These are phyloP conservation scores for Diaporthe ilicicola DNA, from an alignment of 2,329 filamentous ascomycete genomes.

Conservation along the genomic window DNA sequence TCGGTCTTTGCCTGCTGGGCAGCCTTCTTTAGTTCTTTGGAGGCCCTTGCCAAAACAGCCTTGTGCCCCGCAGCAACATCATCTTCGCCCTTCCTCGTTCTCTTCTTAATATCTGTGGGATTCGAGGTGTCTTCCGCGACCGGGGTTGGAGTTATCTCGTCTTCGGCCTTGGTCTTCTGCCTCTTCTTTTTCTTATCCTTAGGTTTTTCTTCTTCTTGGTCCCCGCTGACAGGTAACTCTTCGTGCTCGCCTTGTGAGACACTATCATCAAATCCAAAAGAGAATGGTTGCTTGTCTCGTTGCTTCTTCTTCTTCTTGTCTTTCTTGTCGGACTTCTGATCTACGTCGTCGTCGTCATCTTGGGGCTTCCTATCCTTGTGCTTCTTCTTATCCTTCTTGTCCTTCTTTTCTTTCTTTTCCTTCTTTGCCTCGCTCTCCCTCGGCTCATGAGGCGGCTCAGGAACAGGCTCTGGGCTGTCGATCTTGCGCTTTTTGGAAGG, in stretches of 20 bases:
- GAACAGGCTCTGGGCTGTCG: slow-evolving; percentile 15
- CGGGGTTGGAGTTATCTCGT: not conserved
- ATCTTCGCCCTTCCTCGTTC: slow-evolving; percentile 36
- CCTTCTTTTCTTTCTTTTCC: slow-evolving; percentile 41
- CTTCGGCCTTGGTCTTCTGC: not conserved
- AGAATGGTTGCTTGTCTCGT: not conserved
- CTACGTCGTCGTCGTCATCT: slow-evolving; percentile 36
- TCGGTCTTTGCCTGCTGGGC: slow-evolving; percentile 42
- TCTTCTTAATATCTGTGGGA: not conserved
- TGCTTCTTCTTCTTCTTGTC: slow-evolving; percentile 62
- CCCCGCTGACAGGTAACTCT: not conserved
- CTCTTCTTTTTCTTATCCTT: slow-evolving; percentile 35
- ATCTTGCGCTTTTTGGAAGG: slow-evolving; percentile 33
- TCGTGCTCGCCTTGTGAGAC: too few species aligned
- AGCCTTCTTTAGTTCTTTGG: slow-evolving; percentile 43
- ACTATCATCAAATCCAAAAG: not conserved
- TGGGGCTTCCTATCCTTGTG: slow-evolving; percentile 39
- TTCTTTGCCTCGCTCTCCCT: slow-evolving; percentile 41
- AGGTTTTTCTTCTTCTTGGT: slow-evolving; percentile 27
- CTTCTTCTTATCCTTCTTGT: slow-evolving; percentile 46
- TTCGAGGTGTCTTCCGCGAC: not conserved
- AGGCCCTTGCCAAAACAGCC: slow-evolving; percentile 44
- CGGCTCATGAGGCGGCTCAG: slow-evolving; percentile 1
- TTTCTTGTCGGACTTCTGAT: slow-evolving; percentile 58
- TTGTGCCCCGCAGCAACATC: slow-evolving; percentile 37